phyloP scores from a whole-genome alignment of 768 basidiomycete genomes.

The Boletus reticulatus region DNA sequence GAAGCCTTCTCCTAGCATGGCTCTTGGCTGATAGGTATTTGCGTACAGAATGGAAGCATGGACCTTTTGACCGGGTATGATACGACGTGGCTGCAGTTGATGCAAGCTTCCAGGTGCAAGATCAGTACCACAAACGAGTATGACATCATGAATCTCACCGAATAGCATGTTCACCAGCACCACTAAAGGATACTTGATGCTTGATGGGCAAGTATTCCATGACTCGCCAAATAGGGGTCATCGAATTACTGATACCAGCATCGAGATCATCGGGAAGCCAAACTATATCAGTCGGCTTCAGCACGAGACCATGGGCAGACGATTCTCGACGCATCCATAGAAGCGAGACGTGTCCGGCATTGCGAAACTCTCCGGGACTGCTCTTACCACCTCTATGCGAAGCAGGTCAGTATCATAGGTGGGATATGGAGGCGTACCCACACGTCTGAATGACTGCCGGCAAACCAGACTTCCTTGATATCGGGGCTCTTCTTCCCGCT shows the following conservation, averaged over 20 bases:
- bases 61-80: slow-evolving; percentile 27
- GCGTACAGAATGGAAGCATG: slow-evolving; percentile 25
- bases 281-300: slow-evolving; percentile 27
- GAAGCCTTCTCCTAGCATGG: slow-evolving; percentile 22
- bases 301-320: slow-evolving; percentile 18
- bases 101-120: slow-evolving; percentile 8
- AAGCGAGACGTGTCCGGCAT: slow-evolving; percentile 26
- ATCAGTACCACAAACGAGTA: background rate
- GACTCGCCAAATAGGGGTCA: slow-evolving; percentile 10
- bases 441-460: slow-evolving; percentile 43
- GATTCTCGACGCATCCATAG: slow-evolving; percentile 37
- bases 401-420: background rate
- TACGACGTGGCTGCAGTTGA: slow-evolving; percentile 21
- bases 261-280: slow-evolving; percentile 28
- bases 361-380: slow-evolving; percentile 17
- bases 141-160: slow-evolving; percentile 7
- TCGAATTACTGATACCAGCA: slow-evolving; percentile 20
- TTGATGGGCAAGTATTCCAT: slow-evolving; percentile 25
- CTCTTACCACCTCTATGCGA: slow-evolving; percentile 20
- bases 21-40: slow-evolving; percentile 18
- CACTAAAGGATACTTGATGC: slow-evolving; percentile 22
- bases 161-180: slow-evolving; percentile 12
- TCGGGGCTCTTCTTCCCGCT: background rate
- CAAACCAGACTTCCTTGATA: slow-evolving; percentile 67
- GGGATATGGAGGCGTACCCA: background rate